Evolutionary conservation across 208 protist species (phyloP).

Genomic region (Trypanosoma lewisi): DNA sequence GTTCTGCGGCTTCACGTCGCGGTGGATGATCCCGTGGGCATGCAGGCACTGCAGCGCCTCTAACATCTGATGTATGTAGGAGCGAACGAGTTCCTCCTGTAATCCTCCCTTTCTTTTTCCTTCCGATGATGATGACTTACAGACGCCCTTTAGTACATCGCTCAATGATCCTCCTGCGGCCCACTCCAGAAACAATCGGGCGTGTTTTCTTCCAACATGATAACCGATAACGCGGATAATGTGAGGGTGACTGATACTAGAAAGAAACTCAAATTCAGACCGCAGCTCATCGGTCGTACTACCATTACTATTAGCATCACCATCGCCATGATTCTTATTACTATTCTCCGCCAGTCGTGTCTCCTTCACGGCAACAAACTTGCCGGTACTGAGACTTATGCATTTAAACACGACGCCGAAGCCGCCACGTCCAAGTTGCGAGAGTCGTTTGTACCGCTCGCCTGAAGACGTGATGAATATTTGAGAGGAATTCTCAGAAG

Average conservation of each 20-base stretch:
- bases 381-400: constrained; percentile 9
- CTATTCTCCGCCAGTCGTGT: constrained; percentile 34
- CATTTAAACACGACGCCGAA: constrained; percentile 23
- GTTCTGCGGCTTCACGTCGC: constrained; percentile 84
- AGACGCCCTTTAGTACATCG: constrained; percentile 43
- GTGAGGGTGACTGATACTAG: constrained; percentile 57
- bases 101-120: no score
- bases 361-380: constrained; percentile 62
- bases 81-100: constrained; percentile 51
- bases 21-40: constrained; percentile 66
- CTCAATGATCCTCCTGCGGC: constrained; percentile 64
- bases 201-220: constrained; percentile 43
- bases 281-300: constrained; percentile 43
- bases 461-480: constrained; percentile 8
- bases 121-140: neutral
- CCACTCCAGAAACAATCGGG: constrained; percentile 79
- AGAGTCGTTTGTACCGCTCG: constrained; percentile 8
- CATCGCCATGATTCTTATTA: no score
- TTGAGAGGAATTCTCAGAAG: neutral
- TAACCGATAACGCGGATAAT: constrained; percentile 68
- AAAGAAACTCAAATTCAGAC: constrained; percentile 68
- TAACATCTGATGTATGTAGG: constrained; percentile 56
- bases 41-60: constrained; percentile 62
- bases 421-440: constrained; percentile 21
- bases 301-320: no score